These are phyloP conservation scores for Trametes pubescens DNA, from an alignment of 1,284 basidiomycete genomes.

Conservation along the genomic window DNA sequence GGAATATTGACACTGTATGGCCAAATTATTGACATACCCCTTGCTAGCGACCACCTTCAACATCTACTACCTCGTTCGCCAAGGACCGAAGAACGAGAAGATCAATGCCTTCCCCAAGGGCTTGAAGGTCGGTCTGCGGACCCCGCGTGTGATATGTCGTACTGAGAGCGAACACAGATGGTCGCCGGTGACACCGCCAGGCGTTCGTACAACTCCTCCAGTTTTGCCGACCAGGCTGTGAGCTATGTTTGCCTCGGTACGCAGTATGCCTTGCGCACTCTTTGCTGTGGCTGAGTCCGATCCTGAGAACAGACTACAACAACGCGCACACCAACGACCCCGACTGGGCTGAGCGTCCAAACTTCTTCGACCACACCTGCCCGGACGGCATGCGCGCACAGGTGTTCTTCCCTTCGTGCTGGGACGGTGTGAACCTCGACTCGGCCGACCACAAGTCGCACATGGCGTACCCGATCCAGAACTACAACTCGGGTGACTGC, in stretches of 20 bases:
- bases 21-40: not conserved
- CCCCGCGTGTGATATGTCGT: not conserved
- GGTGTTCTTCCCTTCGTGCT: constrained; percentile 55
- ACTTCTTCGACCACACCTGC: constrained; percentile 45
- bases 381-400: constrained; percentile 52
- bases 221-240: constrained; percentile 49
- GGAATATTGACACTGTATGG: too few species aligned
- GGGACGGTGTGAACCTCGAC: constrained; percentile 55
- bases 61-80: constrained; percentile 43
- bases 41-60: constrained; percentile 32
- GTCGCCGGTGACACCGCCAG: constrained; percentile 49
- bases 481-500: constrained; percentile 42
- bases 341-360: constrained; percentile 38
- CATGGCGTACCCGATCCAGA: constrained; percentile 55
- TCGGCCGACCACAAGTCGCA: constrained; percentile 62
- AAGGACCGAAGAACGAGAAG: constrained; percentile 32
- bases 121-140: constrained; percentile 29
- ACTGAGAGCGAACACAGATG: constrained; percentile 44
- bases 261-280: not conserved
- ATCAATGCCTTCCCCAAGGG: constrained; percentile 42
- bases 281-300: not conserved
- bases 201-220: constrained; percentile 46
- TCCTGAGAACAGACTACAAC: constrained; percentile 40
- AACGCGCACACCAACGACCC: constrained; percentile 38
- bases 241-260: constrained; percentile 50